Conservation (phyloP, 2,329 filamentous ascomycete species). For the Emmonsia crescens region DNA sequence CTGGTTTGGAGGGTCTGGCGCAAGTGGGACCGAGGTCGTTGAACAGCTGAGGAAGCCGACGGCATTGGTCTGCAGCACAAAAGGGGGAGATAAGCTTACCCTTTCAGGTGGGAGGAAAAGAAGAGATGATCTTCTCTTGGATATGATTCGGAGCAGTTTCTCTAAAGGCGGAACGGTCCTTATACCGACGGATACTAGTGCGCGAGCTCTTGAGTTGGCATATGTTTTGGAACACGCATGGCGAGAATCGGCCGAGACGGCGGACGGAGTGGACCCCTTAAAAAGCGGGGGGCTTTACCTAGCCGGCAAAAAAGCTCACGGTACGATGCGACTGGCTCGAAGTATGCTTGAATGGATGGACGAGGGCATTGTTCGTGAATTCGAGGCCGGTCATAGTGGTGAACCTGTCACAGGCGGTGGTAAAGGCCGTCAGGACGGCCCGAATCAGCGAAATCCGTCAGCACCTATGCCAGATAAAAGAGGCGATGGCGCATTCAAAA, state of each 20-base stretch:
- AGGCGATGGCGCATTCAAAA: constrained; percentile 28
- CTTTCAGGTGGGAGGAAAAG: constrained; percentile 63
- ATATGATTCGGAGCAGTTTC: constrained; percentile 69
- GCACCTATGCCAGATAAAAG: constrained; percentile 27
- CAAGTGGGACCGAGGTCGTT: constrained; percentile 77
- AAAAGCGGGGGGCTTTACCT: constrained; percentile 57
- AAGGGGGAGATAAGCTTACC: constrained; percentile 62
- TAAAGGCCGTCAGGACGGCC: constrained; percentile 32
- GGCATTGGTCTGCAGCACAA: constrained; percentile 82
- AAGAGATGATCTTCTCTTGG: constrained; percentile 74
- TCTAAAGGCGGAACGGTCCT: constrained; percentile 78
- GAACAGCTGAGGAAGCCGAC: constrained; percentile 90
- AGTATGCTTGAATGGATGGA: constrained; percentile 99
- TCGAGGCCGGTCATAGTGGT: constrained; percentile 52
- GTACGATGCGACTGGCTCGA: constrained; percentile 79
- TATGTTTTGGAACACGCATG: constrained; percentile 90
- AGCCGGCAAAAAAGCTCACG: constrained; percentile 74
- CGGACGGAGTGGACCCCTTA: constrained; percentile 41
- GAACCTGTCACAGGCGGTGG: constrained; percentile 22
- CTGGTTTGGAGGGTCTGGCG: constrained; percentile 75
- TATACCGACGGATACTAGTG: constrained; percentile 89
- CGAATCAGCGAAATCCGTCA: constrained; percentile 22
- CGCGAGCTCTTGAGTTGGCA: constrained; percentile 81
- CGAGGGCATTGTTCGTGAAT: constrained; percentile 83
- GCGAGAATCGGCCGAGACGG: constrained; percentile 52